These are phyloP conservation scores for Plasmodium vinckei DNA, from an alignment of 169 alveolate genomes.

Conservation along the genomic window DNA sequence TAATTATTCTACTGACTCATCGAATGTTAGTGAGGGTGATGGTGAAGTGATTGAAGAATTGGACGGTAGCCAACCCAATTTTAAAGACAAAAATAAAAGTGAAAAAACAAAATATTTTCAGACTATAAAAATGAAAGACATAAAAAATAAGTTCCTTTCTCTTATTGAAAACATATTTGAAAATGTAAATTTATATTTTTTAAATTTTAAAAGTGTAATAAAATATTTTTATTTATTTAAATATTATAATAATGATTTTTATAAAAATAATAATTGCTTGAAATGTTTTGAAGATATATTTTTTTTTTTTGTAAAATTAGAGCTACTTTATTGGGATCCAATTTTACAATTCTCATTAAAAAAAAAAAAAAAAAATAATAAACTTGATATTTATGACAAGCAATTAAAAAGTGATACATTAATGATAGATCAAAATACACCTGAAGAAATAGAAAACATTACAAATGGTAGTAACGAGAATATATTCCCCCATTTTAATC, in stretches of 20 bases:
- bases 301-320: constrained; percentile 62
- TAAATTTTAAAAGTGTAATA: constrained; percentile 63
- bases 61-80: not conserved
- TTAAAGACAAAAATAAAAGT: not conserved
- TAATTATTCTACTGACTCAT: constrained; percentile 55
- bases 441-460: not conserved
- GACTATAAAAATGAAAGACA: constrained; percentile 32
- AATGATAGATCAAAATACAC: not conserved
- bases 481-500: not conserved
- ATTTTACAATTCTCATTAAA: constrained; percentile 39
- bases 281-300: constrained; percentile 28
- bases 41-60: not conserved
- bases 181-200: constrained; percentile 42
- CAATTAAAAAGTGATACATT: not conserved
- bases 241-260: constrained; percentile 48
- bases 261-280: constrained; percentile 7
- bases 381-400: constrained; percentile 5
- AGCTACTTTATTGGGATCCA: constrained; percentile 73
- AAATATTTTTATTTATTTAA: constrained; percentile 58
- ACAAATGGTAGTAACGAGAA: not conserved
- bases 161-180: constrained; percentile 17
- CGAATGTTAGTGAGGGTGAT: not conserved
- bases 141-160: constrained; percentile 26
- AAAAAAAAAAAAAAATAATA: constrained; percentile 25
- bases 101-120: constrained; percentile 53